Evolutionary conservation across 1,284 basidiomycete genomes (phyloP).

Genomic region (Fomitopsis pinicola): DNA sequence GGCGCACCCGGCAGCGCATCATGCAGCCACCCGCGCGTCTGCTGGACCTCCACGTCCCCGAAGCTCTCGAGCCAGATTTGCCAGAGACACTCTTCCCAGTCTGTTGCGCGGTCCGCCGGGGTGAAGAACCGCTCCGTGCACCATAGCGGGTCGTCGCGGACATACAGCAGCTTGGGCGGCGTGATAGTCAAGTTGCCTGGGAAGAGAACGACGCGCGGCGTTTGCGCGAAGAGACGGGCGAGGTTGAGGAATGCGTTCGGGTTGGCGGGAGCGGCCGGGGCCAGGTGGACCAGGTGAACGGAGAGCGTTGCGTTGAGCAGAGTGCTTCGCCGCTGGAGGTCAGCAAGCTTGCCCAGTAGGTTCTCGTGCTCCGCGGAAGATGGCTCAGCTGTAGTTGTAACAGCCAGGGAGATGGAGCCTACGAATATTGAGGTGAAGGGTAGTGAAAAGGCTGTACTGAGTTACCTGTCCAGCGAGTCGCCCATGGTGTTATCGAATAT

Average conservation of each 20-base stretch:
- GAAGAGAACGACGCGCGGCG: constrained; percentile 46
- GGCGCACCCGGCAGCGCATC: background rate
- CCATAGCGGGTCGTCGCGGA: constrained; percentile 50
- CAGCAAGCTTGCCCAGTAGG: constrained; percentile 14
- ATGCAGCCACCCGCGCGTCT: constrained; percentile 21
- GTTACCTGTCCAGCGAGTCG: constrained; percentile 45
- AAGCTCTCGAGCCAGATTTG: constrained; percentile 54
- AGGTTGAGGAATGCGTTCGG: constrained; percentile 60
- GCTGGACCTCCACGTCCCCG: constrained; percentile 32
- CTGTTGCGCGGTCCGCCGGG: constrained; percentile 38
- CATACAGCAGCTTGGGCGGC: constrained; percentile 25
- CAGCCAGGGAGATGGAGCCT: constrained; percentile 54
- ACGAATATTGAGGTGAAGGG: constrained; percentile 5
- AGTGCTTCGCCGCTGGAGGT: constrained; percentile 23
- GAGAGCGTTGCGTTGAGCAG: constrained; percentile 31
- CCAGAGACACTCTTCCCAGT: constrained; percentile 72
- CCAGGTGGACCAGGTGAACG: constrained; percentile 46
- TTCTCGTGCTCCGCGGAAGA: constrained; percentile 22
- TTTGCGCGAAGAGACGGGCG: constrained; percentile 54
- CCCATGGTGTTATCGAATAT: constrained; percentile 33
- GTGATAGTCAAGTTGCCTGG: constrained; percentile 37
- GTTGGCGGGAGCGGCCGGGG: constrained; percentile 32
- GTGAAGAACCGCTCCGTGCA: constrained; percentile 58
- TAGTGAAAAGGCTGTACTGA: background rate
- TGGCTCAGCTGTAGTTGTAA: constrained; percentile 36